phyloP scores from a whole-genome alignment of 1,139 yeast genomes.

The Saccharomycopsis hybrid region DNA sequence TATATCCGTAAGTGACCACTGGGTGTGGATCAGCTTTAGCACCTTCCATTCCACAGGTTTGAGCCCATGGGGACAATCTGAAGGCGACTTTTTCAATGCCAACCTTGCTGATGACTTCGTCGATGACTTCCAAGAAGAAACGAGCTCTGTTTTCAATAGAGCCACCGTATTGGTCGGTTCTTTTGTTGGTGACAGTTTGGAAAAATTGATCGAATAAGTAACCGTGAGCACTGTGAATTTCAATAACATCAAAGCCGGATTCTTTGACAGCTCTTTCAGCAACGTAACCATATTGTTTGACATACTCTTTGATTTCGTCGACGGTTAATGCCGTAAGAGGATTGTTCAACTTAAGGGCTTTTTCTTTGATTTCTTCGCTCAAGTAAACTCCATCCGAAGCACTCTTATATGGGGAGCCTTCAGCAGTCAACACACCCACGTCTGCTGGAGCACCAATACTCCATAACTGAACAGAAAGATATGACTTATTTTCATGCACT shows the following conservation, averaged over 20 bases:
- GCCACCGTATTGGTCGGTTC: constrained; percentile 68
- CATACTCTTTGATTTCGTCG: constrained; percentile 33
- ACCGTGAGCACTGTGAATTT: constrained; percentile 66
- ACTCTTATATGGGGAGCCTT: constrained; percentile 30
- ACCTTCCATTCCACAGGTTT: constrained; percentile 34
- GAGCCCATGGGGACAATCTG: constrained; percentile 56
- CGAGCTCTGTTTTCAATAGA: constrained; percentile 59
- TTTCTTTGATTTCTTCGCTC: constrained; percentile 30
- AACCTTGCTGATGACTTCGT: constrained; percentile 42
- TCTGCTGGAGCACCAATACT: constrained; percentile 35
- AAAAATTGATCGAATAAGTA: constrained; percentile 59
- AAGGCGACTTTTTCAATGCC: constrained; percentile 44
- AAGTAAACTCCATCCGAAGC: constrained; percentile 34
- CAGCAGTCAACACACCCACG: constrained; percentile 24
- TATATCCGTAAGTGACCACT: constrained; percentile 33
- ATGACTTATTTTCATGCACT: constrained; percentile 33
- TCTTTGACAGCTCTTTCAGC: constrained; percentile 33
- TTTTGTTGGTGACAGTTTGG: constrained; percentile 42
- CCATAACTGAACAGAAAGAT: constrained; percentile 35
- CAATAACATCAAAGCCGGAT: constrained; percentile 68
- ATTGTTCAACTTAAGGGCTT: constrained; percentile 29
- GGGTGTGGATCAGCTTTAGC: constrained; percentile 29
- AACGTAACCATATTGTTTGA: constrained; percentile 32
- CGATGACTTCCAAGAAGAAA: constrained; percentile 50
- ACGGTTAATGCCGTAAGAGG: constrained; percentile 32